Percentiles rank a stretch among this genome's conserved stretches.
These are phyloP conservation scores for Sugiyamaella qingdaonensis DNA, from an alignment of 805 yeast species.

Conservation along the genomic window DNA sequence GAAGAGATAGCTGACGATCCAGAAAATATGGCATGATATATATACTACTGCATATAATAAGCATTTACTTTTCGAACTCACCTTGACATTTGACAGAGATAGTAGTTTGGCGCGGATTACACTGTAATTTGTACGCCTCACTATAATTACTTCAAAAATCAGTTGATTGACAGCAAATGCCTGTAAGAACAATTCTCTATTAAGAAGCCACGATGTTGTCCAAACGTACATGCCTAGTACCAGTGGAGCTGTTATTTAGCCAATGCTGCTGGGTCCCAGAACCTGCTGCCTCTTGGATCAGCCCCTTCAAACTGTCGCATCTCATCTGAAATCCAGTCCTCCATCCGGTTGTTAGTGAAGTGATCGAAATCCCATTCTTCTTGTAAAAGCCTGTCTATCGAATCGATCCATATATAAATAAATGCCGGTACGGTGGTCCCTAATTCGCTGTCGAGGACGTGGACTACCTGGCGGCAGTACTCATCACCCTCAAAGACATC, in stretches of 20 bases:
- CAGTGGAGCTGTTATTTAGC: no score
- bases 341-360: conserved; percentile 16
- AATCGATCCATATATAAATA: conserved; percentile 23
- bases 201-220: no score
- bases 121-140: no score
- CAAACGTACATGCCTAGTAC: no score
- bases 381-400: conserved; percentile 10
- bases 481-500: conserved; percentile 29
- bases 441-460: conserved; percentile 14
- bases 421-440: conserved; percentile 9
- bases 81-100: no score
- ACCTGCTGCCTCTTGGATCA: conserved; percentile 15
- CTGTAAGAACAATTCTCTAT: no score
- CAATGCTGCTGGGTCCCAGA: conserved; percentile 14
- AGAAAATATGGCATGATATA: background rate
- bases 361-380: conserved; percentile 25
- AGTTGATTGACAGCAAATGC: no score
- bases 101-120: no score
- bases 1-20: background rate
- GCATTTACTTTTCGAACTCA: no score
- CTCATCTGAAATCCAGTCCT: conserved; percentile 23
- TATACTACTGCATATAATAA: no score
- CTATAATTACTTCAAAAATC: no score
- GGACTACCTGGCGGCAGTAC: conserved; percentile 18
- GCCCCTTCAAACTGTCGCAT: conserved; percentile 14